Evolutionary conservation across 768 basidiomycete species (phyloP), one percentile per base, ranked within the genome.

Genomic region (Holtermannia corniformis): DNA sequence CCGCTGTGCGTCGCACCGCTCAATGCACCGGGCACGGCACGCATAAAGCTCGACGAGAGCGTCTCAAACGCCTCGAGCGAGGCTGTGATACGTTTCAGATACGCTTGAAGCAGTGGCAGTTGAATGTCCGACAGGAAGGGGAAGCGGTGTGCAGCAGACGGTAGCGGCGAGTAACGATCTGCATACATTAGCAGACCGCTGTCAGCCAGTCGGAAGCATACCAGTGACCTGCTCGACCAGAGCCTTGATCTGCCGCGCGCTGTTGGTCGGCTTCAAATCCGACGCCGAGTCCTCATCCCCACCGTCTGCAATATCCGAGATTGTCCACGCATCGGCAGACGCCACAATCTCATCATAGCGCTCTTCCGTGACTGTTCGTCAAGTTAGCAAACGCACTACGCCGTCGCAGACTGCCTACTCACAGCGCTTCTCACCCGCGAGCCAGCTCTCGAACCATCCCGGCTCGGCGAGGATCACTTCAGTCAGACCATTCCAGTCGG

Each of bases 1-100:
- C 78, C 74, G 25, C 75, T 68, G 24, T 76, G 75, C 44, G 76
- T 77, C 43, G 82, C 82, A 19, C 81, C 78, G 0, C 74, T 65
- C 40, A 97, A 77, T 0, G 89, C 89, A 16, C 95, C 95, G 1
- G 95, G 95, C 1, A 97, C 91, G 3, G 85, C 85, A 13, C 89
- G 84, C 41, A 91, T 81, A 58, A 99, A 82, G 0, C 84, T 80
- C 25, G 86, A 89, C 1, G 90, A 88, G 4, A 95, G 76, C 1
- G 84, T 85, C 71, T 97, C 95, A 61, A 96, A 96, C 0, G 92
- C 93, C 62, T 96, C 90, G 22, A 96, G 75, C 7, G 91, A 89
- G 7, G 84, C 80, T 1, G 81, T 77, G 68, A 99, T 83, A 19
- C 92, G 83, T 7, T 75, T 72, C 56, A 82, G 79, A 70, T 95